Conservation (phyloP, 768 basidiomycete genomes). For the Mycena crocata region DNA sequence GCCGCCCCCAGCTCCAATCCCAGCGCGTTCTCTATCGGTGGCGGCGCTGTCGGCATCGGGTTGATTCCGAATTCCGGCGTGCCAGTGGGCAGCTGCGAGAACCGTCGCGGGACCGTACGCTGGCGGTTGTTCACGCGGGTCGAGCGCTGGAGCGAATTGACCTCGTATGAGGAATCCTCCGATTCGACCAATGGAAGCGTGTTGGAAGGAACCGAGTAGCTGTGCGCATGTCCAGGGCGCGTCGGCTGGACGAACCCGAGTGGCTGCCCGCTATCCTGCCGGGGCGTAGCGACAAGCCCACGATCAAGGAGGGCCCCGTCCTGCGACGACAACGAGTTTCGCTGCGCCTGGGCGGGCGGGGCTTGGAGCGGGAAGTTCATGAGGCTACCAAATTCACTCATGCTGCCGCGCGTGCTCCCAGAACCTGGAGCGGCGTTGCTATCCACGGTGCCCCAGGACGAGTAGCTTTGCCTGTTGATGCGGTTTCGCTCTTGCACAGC, state of each 20-base stretch:
- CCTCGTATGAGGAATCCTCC: background rate
- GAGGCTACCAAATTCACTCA: slow-evolving; percentile 22
- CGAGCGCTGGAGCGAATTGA: slow-evolving; percentile 6
- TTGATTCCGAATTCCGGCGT: slow-evolving; percentile 9
- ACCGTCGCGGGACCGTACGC: slow-evolving; percentile 15
- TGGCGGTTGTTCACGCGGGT: slow-evolving; percentile 10
- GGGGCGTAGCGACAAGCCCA: slow-evolving; percentile 19
- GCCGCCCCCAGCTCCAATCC: slow-evolving; percentile 28
- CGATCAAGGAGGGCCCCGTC: slow-evolving; percentile 11
- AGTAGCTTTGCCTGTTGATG: slow-evolving; percentile 26
- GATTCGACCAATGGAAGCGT: background rate
- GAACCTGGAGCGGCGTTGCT: slow-evolving; percentile 13
- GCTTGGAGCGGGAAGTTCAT: slow-evolving; percentile 15
- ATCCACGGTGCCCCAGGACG: slow-evolving; percentile 33
- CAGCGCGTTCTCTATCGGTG: slow-evolving; percentile 28
- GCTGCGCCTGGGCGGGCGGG: background rate
- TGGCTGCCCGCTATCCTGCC: background rate
- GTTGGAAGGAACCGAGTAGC: slow-evolving; percentile 20
- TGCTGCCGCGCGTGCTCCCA: slow-evolving; percentile 16
- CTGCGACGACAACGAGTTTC: background rate
- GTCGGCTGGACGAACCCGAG: slow-evolving; percentile 18
- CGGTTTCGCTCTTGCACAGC: slow-evolving; percentile 22
- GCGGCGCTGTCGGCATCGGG: background rate
- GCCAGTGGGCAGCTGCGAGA: slow-evolving; percentile 19
- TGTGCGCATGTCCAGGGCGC: slow-evolving; percentile 18